Conservation (phyloP, 345 rosid genomes). For the Aethionema arabicum region DNA sequence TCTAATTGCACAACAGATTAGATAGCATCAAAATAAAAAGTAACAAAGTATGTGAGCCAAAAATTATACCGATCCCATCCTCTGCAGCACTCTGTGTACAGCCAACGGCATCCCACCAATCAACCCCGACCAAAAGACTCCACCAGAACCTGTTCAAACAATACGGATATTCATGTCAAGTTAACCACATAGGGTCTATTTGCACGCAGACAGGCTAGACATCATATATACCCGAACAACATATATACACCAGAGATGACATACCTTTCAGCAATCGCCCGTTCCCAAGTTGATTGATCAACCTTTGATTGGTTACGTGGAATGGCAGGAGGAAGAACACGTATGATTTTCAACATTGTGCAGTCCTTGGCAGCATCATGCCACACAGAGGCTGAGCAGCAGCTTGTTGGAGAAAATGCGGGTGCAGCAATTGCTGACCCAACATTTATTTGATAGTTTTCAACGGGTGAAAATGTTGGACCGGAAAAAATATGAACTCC, state of each 20-base stretch:
- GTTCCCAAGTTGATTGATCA: conserved; percentile 87
- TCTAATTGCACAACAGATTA: conserved; percentile 9
- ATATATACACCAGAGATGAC: neutral
- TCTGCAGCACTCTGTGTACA: conserved; percentile 99
- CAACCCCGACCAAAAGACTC: conserved; percentile 99
- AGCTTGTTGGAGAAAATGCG: conserved; percentile 97
- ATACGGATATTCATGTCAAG: neutral
- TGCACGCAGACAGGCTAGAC: neutral
- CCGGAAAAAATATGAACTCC: conserved; percentile 99
- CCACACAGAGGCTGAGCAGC: conserved; percentile 99
- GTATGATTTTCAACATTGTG: conserved; percentile 82
- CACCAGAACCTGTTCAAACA: conserved; percentile 92
- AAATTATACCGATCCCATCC: conserved; percentile 76
- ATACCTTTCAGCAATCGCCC: conserved; percentile 99
- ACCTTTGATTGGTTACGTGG: conserved; percentile 72
- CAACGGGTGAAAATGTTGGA: conserved; percentile 83
- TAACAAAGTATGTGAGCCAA: neutral
- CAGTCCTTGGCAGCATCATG: conserved; percentile 83
- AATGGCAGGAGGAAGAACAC: conserved; percentile 96
- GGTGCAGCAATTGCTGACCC: conserved; percentile 98
- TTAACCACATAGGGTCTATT: conserved; percentile 4
- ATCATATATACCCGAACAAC: neutral
- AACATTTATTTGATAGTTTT: conserved; percentile 92
- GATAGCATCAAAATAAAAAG: conserved; percentile 7
- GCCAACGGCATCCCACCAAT: conserved; percentile 99